Base-by-base conservation (phyloP, 306 rosid species). In the Gynostemma pentaphyllum region DNA sequence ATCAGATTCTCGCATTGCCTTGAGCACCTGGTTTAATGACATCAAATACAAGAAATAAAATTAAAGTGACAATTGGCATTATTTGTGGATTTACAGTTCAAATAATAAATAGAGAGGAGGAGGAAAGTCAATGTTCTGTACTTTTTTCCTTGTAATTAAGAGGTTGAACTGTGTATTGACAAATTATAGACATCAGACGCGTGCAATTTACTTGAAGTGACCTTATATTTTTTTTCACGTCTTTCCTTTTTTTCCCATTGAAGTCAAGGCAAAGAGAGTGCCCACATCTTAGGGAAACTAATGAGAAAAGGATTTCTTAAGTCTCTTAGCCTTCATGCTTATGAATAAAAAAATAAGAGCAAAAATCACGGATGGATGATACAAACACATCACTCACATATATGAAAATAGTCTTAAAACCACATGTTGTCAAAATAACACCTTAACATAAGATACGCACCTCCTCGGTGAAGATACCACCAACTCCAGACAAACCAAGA, bases 401-500 rank as follows among this genome's bases (percentile, higher is more conserved):
- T 7, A 51, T 36, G 64, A 57, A 57, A 57, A 57, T 19, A 34
- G 37, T 26, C 1, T n/a, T 42, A 28, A 27, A 27, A 63, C 13
- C 54, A 16, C 32, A 42, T 26, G 14, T 29, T 18, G 27, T 27
- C 14, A 16, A 45, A 32, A 15, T 45, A 11, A 44, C n/a, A 16
- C 24, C 45, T 16, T 27, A 23, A 5, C 24, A 23, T 13, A 74
- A 70, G 29, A 62, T 36, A 75, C 63, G 70, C 70, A 94, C 99
- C 95, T 94, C 96, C 78, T 84, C 84, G 34, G 59, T 84, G 81
- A 94, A 94, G 78, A 94, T 72, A 36, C 99, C 99, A 74, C 99
- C 99, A 76, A 86, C 94, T 41, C 97, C 99, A 34, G 99, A 94
- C 86, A 94, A 83, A 69, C 99, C 99, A 68, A 94, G 87, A 72